Base-by-base conservation (phyloP, 2,329 filamentous ascomycete species). In the Ascocoryne sarcoides region DNA sequence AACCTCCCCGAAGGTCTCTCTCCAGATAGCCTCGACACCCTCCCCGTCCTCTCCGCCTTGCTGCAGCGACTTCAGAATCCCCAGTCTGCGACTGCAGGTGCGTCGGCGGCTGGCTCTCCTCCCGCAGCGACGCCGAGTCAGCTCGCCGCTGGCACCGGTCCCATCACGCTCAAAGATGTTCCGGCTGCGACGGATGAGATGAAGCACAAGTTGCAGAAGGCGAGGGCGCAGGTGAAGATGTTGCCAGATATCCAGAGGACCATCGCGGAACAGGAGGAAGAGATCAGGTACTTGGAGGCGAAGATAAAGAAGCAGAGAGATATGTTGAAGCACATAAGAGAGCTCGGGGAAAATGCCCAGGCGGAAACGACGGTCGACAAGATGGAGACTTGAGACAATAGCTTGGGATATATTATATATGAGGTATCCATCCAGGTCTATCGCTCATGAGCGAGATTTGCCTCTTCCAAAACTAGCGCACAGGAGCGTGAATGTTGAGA, bases 151-250 rank as follows among this genome's bases (percentile, higher is more conserved):
- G 46, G 47, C 19, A 53, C 48, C 1, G 54, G 51, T 3, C 42
- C 51, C 1, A 43, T 60, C 18, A 49, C 45, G 4, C 49, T 73
- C 46, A 93, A 94, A 60, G 83, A 94, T 52, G 75, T 96, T 12
- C 78, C 83, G 2, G 75, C 79, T 2, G 86, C 85, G 26, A 84
- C 85, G 1, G 84, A 87, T 56, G 73, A 75, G 26, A 70, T 95
- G 53, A 89, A 86, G 62, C 80, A 89, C 62, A 85, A 86, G 62
- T 75, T 96, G 43, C 82, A 88, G 60, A 82, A 81, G 51, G 88
- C 89, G 36, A 72, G 84, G 36, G 71, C 69, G 23, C 75, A 79
- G 51, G 68, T 88, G 38, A 69, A 71, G 55, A 66, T 68, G 19
- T 61, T 92, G 51, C 82, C 82, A 8, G 84, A 89, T 62, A 76